phyloP scores from a whole-genome alignment of 768 basidiomycete species.

The Lactarius evosmus region DNA sequence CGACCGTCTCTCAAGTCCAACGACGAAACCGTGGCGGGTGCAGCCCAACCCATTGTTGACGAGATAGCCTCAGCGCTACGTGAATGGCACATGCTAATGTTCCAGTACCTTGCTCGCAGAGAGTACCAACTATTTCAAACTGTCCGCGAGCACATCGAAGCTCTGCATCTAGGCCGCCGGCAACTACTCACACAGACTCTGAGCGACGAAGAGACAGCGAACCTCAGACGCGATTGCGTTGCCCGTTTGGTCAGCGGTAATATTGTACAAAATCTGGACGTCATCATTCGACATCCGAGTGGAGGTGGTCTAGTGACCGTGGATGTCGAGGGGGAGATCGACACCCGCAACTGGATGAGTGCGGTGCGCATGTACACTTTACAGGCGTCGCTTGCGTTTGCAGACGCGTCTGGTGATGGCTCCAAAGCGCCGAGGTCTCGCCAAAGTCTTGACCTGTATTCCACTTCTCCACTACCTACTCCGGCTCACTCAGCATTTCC shows the following conservation, averaged over 20 bases:
- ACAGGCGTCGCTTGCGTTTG: constrained; percentile 80
- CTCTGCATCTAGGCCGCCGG: constrained; percentile 84
- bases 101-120: constrained; percentile 82
- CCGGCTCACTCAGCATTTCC: constrained; percentile 72
- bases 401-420: constrained; percentile 43
- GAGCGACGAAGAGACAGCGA: constrained; percentile 79
- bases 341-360: constrained; percentile 81
- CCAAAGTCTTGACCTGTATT: constrained; percentile 47
- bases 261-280: constrained; percentile 86
- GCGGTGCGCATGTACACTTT: constrained; percentile 89
- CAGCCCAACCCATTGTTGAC: constrained; percentile 86
- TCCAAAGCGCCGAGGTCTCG: constrained; percentile 38
- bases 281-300: constrained; percentile 93
- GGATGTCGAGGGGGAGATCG: constrained; percentile 82
- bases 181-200: constrained; percentile 87
- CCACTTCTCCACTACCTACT: constrained; percentile 47
- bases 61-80: constrained; percentile 95
- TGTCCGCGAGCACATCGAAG: constrained; percentile 87
- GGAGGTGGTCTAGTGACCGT: constrained; percentile 88
- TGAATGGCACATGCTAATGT: constrained; percentile 93
- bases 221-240: constrained; percentile 83
- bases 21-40: constrained; percentile 86
- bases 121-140: constrained; percentile 87
- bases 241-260: constrained; percentile 85
- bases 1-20: constrained; percentile 93